A percentile compares a stretch with the other conserved stretches of the same genome.
These are phyloP conservation scores for Tetrahymena elliotti DNA, from an alignment of 73 alveolate genomes.

Conservation along the genomic window DNA sequence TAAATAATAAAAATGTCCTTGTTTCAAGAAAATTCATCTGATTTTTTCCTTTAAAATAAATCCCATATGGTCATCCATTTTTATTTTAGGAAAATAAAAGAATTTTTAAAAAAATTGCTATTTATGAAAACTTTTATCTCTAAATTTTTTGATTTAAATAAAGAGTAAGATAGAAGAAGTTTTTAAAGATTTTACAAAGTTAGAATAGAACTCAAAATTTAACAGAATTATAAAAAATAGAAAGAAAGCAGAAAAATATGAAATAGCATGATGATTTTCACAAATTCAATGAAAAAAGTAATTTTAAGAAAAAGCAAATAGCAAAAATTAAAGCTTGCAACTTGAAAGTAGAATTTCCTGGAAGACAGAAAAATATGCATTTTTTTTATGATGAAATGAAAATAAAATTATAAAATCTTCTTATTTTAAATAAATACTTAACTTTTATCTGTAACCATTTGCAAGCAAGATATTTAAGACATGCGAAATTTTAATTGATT, in stretches of 20 bases:
- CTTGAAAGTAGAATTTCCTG: background rate
- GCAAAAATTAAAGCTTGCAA: background rate
- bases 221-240: background rate
- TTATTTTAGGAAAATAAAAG: too few relatives aligned
- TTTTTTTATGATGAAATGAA: background rate
- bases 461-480: too few relatives aligned
- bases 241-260: background rate
- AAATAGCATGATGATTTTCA: too few relatives aligned
- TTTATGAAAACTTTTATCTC: too few relatives aligned
- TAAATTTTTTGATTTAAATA: background rate
- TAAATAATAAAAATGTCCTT: too few relatives aligned
- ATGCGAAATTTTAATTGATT: too few relatives aligned
- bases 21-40: too few relatives aligned
- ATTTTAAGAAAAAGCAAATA: too few relatives aligned
- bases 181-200: background rate
- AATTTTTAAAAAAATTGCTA: too few relatives aligned
- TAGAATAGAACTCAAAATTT: background rate
- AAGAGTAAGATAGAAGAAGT: background rate
- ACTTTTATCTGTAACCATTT: background rate
- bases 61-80: too few relatives aligned
- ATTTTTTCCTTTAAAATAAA: too few relatives aligned
- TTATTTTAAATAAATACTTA: background rate
- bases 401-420: background rate
- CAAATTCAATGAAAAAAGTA: too few relatives aligned
- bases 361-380: background rate